A percentile compares a stretch with the other conserved stretches of the same genome.
These are phyloP conservation scores for Saccharomyces hybrid DNA, from an alignment of 1,139 yeast species.

Conservation along the genomic window DNA sequence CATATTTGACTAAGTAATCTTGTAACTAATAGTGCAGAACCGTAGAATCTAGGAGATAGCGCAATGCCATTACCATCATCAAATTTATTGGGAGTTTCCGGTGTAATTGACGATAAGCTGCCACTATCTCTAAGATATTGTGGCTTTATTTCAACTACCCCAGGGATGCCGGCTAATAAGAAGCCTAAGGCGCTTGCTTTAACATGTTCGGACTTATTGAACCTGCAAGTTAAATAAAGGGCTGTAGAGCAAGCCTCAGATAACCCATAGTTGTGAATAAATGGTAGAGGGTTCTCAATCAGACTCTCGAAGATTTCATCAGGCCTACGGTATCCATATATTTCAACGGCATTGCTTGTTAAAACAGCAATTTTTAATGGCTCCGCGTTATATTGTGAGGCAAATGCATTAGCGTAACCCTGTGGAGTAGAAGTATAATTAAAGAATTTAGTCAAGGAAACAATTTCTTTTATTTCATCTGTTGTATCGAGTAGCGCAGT, in stretches of 20 bases:
- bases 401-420: slow-evolving; percentile 78
- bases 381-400: slow-evolving; percentile 66
- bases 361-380: slow-evolving; percentile 70
- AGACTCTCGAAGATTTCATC: slow-evolving; percentile 66
- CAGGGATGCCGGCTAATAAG: slow-evolving; percentile 36
- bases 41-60: slow-evolving; percentile 86
- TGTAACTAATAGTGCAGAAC: slow-evolving; percentile 69
- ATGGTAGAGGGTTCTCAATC: slow-evolving; percentile 48
- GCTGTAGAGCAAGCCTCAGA: slow-evolving; percentile 85
- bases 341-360: slow-evolving; percentile 70
- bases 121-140: slow-evolving; percentile 27
- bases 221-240: slow-evolving; percentile 74
- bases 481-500: slow-evolving; percentile 65
- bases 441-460: slow-evolving; percentile 61
- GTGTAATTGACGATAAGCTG: slow-evolving; percentile 24
- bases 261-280: slow-evolving; percentile 50
- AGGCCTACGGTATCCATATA: slow-evolving; percentile 72
- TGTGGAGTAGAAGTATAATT: slow-evolving; percentile 64
- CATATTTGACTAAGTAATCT: slow-evolving; percentile 74
- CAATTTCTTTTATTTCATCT: slow-evolving; percentile 64
- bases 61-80: slow-evolving; percentile 53
- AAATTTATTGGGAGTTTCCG: slow-evolving; percentile 9
- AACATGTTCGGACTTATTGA: slow-evolving; percentile 48
- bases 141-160: slow-evolving; percentile 34
- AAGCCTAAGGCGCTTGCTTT: slow-evolving; percentile 36